A percentile compares a stretch with the other conserved stretches of the same genome.
Evolutionary conservation across 768 basidiomycete genomes (phyloP).

Genomic region (Trichaptum fuscoviolaceum): DNA sequence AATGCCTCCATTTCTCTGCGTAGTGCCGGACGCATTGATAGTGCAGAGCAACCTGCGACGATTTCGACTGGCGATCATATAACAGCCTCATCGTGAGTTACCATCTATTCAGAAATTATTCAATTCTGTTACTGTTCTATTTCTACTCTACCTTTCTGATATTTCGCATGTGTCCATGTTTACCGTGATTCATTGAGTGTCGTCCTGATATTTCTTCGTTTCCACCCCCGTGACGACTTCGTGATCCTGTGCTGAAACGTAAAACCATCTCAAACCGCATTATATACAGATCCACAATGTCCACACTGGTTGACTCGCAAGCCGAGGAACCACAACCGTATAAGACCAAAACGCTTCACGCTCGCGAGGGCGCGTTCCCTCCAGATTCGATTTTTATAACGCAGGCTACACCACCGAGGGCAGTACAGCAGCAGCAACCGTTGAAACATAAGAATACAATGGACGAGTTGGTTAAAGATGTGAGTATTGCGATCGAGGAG

Average conservation of each 20-base stretch:
- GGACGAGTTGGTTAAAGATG: conserved; percentile 32
- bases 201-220: neutral
- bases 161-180: neutral
- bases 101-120: neutral
- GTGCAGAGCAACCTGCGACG: neutral
- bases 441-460: conserved; percentile 22
- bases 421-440: conserved; percentile 20
- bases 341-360: conserved; percentile 21
- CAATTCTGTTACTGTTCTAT: neutral
- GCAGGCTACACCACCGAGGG: conserved; percentile 20
- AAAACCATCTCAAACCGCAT: neutral
- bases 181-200: neutral
- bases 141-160: neutral
- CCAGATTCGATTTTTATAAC: conserved; percentile 34
- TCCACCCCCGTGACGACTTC: neutral
- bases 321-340: neutral
- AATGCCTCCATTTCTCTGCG: neutral
- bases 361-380: conserved; percentile 64
- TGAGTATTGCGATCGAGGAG: conserved; percentile 35
- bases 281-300: neutral
- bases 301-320: neutral
- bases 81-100: neutral
- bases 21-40: neutral
- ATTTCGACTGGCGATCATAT: neutral
- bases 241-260: neutral